A percentile compares a stretch with the other conserved stretches of the same genome.
Conservation (phyloP, 2,329 filamentous ascomycete species). For the Cadophora luteo-olivacea region DNA sequence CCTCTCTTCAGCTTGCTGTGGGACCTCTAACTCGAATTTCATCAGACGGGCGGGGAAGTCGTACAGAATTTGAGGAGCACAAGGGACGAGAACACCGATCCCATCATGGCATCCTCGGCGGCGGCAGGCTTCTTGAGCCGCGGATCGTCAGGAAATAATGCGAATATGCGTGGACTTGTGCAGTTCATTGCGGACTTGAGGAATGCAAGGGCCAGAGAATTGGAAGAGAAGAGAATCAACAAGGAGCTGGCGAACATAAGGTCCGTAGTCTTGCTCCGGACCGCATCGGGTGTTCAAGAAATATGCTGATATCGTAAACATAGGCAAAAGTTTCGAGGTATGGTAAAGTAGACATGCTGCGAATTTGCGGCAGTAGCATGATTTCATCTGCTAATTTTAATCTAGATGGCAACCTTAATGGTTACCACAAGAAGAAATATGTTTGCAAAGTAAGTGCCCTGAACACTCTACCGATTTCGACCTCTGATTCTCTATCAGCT, state of each 20-base stretch:
- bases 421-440: conserved; percentile 99
- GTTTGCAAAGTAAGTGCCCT: conserved; percentile 80
- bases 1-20: neutral
- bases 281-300: conserved; percentile 15
- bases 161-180: conserved; percentile 83
- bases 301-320: conserved; percentile 37
- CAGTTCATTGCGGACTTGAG: conserved; percentile 98
- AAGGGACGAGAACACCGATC: neutral
- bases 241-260: conserved; percentile 98
- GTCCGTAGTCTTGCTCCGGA: conserved; percentile 49
- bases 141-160: conserved; percentile 64
- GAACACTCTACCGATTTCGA: neutral
- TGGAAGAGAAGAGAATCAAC: conserved; percentile 99
- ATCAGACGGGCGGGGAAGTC: neutral
- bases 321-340: conserved; percentile 92
- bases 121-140: conserved; percentile 68
- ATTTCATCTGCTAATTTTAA: conserved; percentile 28
- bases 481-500: conserved; percentile 53
- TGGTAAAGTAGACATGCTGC: conserved; percentile 16
- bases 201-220: conserved; percentile 91
- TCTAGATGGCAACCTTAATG: conserved; percentile 83
- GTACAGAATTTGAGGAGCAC: neutral
- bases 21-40: neutral
- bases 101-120: conserved; percentile 42
- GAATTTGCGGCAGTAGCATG: neutral